A percentile compares a stretch with the other conserved stretches of the same genome.
These are phyloP conservation scores for Anastatica hierochuntica DNA, from an alignment of 345 rosid genomes.

Conservation along the genomic window DNA sequence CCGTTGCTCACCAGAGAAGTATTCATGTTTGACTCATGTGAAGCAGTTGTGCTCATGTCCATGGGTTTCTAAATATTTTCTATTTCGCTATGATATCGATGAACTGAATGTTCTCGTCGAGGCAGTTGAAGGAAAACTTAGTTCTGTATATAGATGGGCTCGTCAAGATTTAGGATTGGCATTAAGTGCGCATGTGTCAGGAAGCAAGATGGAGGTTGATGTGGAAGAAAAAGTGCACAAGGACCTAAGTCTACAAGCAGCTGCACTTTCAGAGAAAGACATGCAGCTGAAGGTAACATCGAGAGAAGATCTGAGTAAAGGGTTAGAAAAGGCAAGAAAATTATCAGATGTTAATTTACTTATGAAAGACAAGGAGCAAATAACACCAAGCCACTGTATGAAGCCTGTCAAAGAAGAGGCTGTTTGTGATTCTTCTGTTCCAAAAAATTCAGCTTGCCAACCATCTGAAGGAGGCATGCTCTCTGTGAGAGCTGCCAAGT, in stretches of 20 bases:
- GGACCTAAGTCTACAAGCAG: slow-evolving; percentile 31
- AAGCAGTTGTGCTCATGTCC: slow-evolving; percentile 77
- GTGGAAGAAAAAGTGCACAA: slow-evolving; percentile 29
- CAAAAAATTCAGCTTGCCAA: slow-evolving; percentile 26
- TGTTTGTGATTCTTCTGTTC: slow-evolving; percentile 21
- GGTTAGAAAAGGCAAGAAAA: slow-evolving; percentile 26
- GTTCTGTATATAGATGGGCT: slow-evolving; percentile 98
- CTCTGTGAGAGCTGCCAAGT: slow-evolving; percentile 18
- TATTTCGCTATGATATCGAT: slow-evolving; percentile 72
- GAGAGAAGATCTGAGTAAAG: slow-evolving; percentile 19
- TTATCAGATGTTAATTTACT: slow-evolving; percentile 23
- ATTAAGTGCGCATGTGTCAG: slow-evolving; percentile 42
- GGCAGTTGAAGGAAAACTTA: slow-evolving; percentile 93
- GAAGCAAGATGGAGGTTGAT: slow-evolving; percentile 30
- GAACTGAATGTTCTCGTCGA: slow-evolving; percentile 86
- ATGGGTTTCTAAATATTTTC: slow-evolving; percentile 56
- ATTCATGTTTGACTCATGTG: slow-evolving; percentile 82
- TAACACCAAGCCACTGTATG: slow-evolving; percentile 11
- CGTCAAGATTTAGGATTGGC: slow-evolving; percentile 88
- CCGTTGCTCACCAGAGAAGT: slow-evolving; percentile 81
- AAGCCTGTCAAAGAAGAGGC: slow-evolving; percentile 23
- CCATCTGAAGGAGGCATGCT: slow-evolving; percentile 33
- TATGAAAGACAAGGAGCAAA: slow-evolving; percentile 27
- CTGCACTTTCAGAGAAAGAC: slow-evolving; percentile 27
- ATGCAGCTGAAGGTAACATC: slow-evolving; percentile 32